Evolutionary conservation across 306 rosid genomes (phyloP).

Genomic region (Luffa acutangula): DNA sequence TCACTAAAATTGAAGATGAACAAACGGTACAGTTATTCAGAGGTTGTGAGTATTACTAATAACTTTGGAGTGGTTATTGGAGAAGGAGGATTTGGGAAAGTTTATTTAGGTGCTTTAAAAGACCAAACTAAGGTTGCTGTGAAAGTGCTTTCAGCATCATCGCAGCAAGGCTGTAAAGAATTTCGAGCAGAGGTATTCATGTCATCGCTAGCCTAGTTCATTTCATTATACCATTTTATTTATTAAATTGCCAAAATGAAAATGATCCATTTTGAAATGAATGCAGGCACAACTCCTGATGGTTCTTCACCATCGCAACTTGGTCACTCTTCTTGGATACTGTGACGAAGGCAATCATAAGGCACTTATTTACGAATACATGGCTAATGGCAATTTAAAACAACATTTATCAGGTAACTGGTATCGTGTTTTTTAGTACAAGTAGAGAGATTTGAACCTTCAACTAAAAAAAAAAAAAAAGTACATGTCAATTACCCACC

Average conservation of each 20-base stretch:
- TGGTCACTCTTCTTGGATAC: conserved; percentile 17
- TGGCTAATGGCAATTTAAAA: conserved; percentile 12
- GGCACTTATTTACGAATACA: conserved; percentile 14
- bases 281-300: conserved; percentile 11
- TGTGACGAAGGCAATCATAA: conserved; percentile 9
- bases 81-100: conserved; percentile 36
- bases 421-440: too few species aligned
- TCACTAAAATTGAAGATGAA: neutral
- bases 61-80: conserved; percentile 17
- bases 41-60: conserved; percentile 21
- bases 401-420: neutral
- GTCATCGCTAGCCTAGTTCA: too few species aligned
- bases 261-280: too few species aligned
- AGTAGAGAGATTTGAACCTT: too few species aligned
- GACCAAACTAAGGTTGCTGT: conserved; percentile 15
- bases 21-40: neutral
- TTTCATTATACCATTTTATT: too few species aligned
- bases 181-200: conserved; percentile 20
- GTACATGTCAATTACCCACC: too few species aligned
- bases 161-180: conserved; percentile 25
- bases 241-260: too few species aligned
- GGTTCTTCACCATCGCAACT: conserved; percentile 14
- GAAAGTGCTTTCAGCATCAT: conserved; percentile 22
- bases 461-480: too few species aligned
- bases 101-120: conserved; percentile 16